These are phyloP conservation scores for Tripidium arundinaceum DNA, from an alignment of 202 grass and related monocot genomes.

Conservation along the genomic window DNA sequence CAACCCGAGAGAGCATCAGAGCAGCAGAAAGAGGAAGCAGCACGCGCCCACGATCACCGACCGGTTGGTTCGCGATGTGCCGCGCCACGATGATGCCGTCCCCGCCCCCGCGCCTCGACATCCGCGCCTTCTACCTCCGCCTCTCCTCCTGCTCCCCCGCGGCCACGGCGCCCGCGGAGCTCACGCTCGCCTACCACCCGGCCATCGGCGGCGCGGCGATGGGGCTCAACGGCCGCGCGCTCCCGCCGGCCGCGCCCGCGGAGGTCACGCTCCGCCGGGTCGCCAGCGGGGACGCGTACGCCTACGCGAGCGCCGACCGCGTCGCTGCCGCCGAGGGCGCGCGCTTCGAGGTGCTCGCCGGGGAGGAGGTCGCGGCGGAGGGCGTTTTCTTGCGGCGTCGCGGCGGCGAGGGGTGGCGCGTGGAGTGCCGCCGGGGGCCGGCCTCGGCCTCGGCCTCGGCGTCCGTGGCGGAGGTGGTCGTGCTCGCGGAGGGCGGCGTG, in stretches of 20 bases:
- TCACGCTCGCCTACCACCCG: conserved; percentile 48
- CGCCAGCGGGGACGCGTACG: background rate
- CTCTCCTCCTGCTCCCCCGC: background rate
- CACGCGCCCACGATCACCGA: background rate
- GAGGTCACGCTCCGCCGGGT: conserved; percentile 28
- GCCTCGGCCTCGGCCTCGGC: background rate
- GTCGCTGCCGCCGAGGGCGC: conserved; percentile 45
- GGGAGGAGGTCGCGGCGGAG: conserved; percentile 13
- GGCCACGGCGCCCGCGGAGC: background rate
- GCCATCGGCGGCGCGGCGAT: conserved; percentile 42
- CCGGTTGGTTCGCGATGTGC: conserved; percentile 35
- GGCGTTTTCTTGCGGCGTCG: conserved; percentile 37
- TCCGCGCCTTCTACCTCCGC: conserved; percentile 53
- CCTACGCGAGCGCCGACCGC: conserved; percentile 47
- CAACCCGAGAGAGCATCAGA: background rate
- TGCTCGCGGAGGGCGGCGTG: conserved; percentile 34
- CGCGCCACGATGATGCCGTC: background rate
- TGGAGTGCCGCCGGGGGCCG: conserved; percentile 20
- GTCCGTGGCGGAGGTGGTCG: conserved; percentile 30
- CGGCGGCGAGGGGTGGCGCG: conserved; percentile 15
- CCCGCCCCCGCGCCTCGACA: background rate
- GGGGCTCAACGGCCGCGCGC: conserved; percentile 33
- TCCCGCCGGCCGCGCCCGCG: conserved; percentile 35
- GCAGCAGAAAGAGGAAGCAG: background rate
- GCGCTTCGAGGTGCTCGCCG: conserved; percentile 51